A percentile compares a stretch with the other conserved stretches of the same genome.
Evolutionary conservation across 257 asterid genomes (phyloP).

Genomic region (Buddleja alternifolia): DNA sequence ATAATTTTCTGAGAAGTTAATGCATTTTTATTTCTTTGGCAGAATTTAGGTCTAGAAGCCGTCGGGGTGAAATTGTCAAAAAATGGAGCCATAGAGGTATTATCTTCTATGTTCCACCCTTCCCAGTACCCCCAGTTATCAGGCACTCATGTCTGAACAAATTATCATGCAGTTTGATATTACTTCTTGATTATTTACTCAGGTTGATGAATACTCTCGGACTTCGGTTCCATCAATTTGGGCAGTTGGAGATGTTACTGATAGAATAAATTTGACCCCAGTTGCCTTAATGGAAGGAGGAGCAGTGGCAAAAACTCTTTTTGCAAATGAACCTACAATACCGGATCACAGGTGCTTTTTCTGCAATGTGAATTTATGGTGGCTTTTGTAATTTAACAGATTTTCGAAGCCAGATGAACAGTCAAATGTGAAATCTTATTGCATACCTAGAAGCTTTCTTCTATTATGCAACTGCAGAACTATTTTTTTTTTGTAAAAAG

Average conservation of each 20-base stretch:
- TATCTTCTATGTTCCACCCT: not conserved
- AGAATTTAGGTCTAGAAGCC: constrained; percentile 89
- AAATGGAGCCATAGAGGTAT: constrained; percentile 91
- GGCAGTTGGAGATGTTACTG: constrained; percentile 99
- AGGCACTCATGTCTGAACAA: constrained; percentile 16
- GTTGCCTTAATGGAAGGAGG: constrained; percentile 99
- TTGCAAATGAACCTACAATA: constrained; percentile 76
- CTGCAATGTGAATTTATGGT: constrained; percentile 9
- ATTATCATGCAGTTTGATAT: constrained; percentile 4
- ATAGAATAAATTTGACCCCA: constrained; percentile 95
- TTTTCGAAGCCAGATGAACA: not conserved
- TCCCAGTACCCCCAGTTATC: not conserved
- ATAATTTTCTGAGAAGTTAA: constrained; percentile 17
- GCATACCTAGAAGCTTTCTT: not conserved
- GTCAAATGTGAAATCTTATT: not conserved
- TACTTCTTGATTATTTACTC: constrained; percentile 27
- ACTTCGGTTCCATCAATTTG: constrained; percentile 95
- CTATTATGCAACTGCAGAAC: not conserved
- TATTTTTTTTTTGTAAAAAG: not conserved
- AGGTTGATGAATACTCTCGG: constrained; percentile 93
- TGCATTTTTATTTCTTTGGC: constrained; percentile 35
- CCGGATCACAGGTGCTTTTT: constrained; percentile 75
- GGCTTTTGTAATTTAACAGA: constrained; percentile 4
- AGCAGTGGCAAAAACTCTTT: constrained; percentile 90
- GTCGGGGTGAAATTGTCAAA: constrained; percentile 80